Evolutionary conservation across 2,329 filamentous ascomycete species (phyloP), one percentile per base, ranked within the genome.

Genomic region (Alternaria sp.): DNA sequence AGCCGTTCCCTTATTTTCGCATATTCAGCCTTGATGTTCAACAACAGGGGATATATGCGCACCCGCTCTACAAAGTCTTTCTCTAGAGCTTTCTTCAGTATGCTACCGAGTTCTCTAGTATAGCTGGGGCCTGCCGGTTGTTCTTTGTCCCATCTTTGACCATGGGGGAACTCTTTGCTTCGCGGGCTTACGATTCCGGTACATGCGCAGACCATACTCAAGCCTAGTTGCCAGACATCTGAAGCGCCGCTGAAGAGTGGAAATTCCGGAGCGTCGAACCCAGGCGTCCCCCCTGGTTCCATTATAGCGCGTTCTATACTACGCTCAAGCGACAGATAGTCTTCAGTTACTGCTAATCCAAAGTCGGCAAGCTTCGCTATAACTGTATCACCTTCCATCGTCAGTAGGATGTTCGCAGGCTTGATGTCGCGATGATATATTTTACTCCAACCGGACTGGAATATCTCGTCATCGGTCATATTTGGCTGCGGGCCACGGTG

Each of bases 351-450:
- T 1, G 67, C 58, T 14, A 55, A 66, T 5, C 71, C 69, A 47
- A 72, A 72, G 49, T 72, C 69, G 2, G 62, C 67, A 11, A 74
- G 66, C 37, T 69, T 69, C 5, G 63, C 66, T 18, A 73, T 54
- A 30, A 72, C 50, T 28, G 58, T 46, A 5, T 49, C 15, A 14
- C 45, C 33, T 18, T 61, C 46, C 3, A 44, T 61, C 4, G 56
- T 67, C 11, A 74, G 49, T 5, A 74, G 57, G 12, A 70, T 63
- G 44, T 74, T 74, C 2, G 20, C 66, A 2, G 66, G 71, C 21
- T 72, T 70, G 12, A 72, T 60, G 18, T 72, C 67, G 14, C 63
- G 60, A 54, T 71, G 70, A n/a, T 65, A 65, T 3, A 72, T 56
- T 11, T 20, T 30, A 23, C 68, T 66, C 67, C 67, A 71, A 15